These are phyloP conservation scores for Capronia americana DNA, from an alignment of 2,329 filamentous ascomycete genomes.

Conservation along the genomic window DNA sequence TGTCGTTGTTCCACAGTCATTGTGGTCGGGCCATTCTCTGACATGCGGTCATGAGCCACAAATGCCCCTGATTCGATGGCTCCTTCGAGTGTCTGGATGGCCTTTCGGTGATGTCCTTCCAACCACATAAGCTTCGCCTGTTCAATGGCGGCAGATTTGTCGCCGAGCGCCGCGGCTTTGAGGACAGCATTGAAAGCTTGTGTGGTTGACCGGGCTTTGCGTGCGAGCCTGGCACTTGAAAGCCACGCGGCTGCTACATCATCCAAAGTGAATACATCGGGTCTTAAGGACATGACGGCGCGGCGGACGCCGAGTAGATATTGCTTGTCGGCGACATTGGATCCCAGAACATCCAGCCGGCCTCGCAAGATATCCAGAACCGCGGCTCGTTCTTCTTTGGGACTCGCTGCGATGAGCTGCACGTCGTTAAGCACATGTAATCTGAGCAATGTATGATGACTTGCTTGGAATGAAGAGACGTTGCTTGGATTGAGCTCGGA, in stretches of 20 bases:
- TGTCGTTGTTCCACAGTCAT: constrained; percentile 51
- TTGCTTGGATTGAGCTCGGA: constrained; percentile 75
- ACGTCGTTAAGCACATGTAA: constrained; percentile 88
- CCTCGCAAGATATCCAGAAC: constrained; percentile 67
- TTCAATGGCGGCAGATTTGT: constrained; percentile 89
- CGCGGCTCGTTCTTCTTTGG: constrained; percentile 51
- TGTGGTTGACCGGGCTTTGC: constrained; percentile 81
- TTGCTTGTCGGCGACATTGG: constrained; percentile 90
- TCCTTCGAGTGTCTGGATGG: constrained; percentile 86
- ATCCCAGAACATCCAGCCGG: constrained; percentile 86
- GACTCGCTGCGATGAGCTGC: constrained; percentile 64
- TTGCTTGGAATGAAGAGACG: constrained; percentile 80
- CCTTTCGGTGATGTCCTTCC: constrained; percentile 90
- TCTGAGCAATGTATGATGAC: constrained; percentile 82
- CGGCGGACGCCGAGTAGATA: constrained; percentile 86
- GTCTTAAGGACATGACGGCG: constrained; percentile 81
- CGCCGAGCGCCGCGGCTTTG: constrained; percentile 82
- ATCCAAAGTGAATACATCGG: constrained; percentile 65
- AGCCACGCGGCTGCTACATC: constrained; percentile 88
- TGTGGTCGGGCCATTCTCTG: constrained; percentile 46
- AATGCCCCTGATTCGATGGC: constrained; percentile 85
- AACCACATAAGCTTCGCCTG: constrained; percentile 93
- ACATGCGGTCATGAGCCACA: constrained; percentile 54
- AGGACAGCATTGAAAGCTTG: constrained; percentile 94
- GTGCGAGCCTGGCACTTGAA: constrained; percentile 79